These are phyloP conservation scores for Scheffersomyces amazonensis DNA, from an alignment of 805 yeast genomes.

Conservation along the genomic window DNA sequence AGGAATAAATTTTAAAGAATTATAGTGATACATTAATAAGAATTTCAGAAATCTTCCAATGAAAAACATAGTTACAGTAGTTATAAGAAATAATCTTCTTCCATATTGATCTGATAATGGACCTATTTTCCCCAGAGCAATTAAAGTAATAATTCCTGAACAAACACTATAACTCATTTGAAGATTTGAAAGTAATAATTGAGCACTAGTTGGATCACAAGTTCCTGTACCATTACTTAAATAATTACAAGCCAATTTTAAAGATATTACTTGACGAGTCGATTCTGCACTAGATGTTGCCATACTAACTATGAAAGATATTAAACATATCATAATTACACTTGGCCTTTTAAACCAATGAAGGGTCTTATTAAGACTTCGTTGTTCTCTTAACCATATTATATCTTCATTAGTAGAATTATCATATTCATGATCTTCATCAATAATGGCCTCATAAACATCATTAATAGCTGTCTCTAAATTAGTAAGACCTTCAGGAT, in stretches of 20 bases:
- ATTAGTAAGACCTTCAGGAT: conserved; percentile 3
- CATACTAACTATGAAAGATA: conserved; percentile 42
- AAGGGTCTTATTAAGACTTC: conserved; percentile 38
- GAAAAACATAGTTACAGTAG: conserved; percentile 14
- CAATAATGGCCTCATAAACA: conserved; percentile 39
- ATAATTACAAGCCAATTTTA: conserved; percentile 27
- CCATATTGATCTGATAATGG: conserved; percentile 38
- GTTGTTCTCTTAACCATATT: conserved; percentile 49
- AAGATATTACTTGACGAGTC: conserved; percentile 35
- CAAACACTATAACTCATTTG: conserved; percentile 43
- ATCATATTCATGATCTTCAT: conserved; percentile 25
- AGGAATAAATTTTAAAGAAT: conserved; percentile 26
- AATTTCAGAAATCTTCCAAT: conserved; percentile 20
- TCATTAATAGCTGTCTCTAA: conserved; percentile 32
- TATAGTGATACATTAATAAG: conserved; percentile 21
- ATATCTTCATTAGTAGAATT: conserved; percentile 39
- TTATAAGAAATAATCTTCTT: conserved; percentile 24
- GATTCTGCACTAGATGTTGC: conserved; percentile 37
- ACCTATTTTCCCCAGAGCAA: conserved; percentile 54
- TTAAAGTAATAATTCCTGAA: conserved; percentile 43
- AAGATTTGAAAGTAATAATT: conserved; percentile 44
- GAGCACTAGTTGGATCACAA: conserved; percentile 33
- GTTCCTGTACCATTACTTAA: conserved; percentile 7
- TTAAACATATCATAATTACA: conserved; percentile 43
- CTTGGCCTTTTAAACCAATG: conserved; percentile 62